Conservation (phyloP, 306 rosid species). For the Lagenaria siceraria region DNA sequence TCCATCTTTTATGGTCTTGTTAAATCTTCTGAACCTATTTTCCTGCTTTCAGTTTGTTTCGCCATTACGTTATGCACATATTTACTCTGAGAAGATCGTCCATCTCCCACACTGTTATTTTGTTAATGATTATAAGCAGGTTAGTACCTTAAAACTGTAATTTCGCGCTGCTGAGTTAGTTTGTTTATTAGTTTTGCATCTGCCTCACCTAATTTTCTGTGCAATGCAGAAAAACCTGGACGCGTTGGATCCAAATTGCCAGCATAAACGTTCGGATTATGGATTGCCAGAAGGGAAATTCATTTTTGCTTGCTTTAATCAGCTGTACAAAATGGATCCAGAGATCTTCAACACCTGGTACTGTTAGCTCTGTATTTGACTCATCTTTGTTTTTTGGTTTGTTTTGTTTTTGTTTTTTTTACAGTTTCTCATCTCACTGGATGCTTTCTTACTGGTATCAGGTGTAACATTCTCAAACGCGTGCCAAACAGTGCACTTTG, state of each 20-base stretch:
- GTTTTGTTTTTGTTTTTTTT: too few species aligned
- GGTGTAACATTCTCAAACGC: constrained; percentile 96
- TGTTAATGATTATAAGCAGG: constrained; percentile 98
- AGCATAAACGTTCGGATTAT: constrained; percentile 76
- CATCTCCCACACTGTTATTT: constrained; percentile 98
- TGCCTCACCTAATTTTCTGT: neutral
- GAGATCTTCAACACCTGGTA: constrained; percentile 90
- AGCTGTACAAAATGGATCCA: constrained; percentile 98
- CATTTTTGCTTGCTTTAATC: constrained; percentile 93
- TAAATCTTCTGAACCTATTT: neutral
- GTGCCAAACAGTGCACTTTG: constrained; percentile 96
- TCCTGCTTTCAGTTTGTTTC: constrained; percentile 67
- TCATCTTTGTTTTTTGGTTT: neutral
- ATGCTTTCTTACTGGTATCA: constrained; percentile 15
- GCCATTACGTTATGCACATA: constrained; percentile 57
- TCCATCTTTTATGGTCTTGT: neutral
- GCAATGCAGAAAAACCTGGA: constrained; percentile 72
- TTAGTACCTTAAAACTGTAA: constrained; percentile 17
- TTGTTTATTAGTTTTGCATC: neutral
- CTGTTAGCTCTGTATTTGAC: neutral
- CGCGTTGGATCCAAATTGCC: constrained; percentile 67
- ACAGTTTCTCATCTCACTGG: constrained; percentile 1
- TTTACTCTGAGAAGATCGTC: constrained; percentile 91
- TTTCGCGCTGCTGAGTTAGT: neutral
- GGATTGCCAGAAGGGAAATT: constrained; percentile 87